Base-by-base conservation (phyloP, 2,329 filamentous ascomycete species). In the Trichoderma sp. region DNA sequence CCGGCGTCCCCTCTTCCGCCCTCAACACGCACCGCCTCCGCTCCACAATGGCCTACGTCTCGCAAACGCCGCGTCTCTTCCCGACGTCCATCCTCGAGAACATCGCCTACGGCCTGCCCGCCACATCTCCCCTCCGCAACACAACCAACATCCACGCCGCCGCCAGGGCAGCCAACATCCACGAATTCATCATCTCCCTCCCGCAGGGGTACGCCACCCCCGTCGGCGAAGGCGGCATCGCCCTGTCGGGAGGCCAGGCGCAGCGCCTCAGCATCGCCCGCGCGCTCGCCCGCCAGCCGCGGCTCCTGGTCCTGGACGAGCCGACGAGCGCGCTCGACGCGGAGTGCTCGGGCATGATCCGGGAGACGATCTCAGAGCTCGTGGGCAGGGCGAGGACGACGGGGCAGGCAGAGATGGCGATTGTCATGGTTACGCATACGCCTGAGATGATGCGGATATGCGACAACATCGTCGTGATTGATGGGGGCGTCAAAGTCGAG, bases 391-490 rank as follows among this genome's bases (percentile, higher is more conserved):
- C 70, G 63, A 73, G 52, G 19, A 14, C 62, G 43, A 34, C 67
- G 65, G 66, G 9, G 7, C 30, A 67, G 3, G 58, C 58, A 12
- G 79, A 78, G 0, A 83, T 92, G 75, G 90, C 90, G 0, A 86
- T 96, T 0, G 81, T 97, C 17, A 83, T 96, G 26, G 89, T 96
- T 45, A 97, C 93, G 56, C 94, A 97, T 77, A 86, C 84, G 64
- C 82, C 80, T 67, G 89, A 94, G 72, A 96, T 97, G 92, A 97
- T 98, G 91, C 82, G 83, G 65, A 85, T 91, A 66, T 90, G 90
- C 0, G 88, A 92, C 73, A 82, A 85, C 51, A 80, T 97, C 7
- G 80, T 94, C 0, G 86, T 97, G 67, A 70, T 96, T 30, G 84
- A 90, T n/a, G 84, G 87, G 0, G 82, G 85, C 3, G 80, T 85